Base-by-base conservation (phyloP, 257 asterid genomes). In the Perilla frutescens region DNA sequence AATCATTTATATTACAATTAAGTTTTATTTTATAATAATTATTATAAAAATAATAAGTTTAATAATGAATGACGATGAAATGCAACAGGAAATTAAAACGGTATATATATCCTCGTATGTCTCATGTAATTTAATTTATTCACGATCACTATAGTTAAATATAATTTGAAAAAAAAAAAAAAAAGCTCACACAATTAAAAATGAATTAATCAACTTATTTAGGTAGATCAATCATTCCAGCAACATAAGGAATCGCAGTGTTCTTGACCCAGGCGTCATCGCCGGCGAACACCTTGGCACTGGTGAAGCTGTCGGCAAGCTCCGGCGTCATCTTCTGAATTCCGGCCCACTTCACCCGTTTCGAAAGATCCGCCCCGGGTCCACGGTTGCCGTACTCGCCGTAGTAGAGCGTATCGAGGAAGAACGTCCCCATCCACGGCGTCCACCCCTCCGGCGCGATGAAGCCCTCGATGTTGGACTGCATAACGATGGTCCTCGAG, bases 311-410 rank as follows among this genome's bases (percentile, higher is more conserved):
- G 2, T 56, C 43, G 1, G 97, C 99, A 3, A 83, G 71, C 51
- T 80, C 70, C 9, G 90, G 88, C 13, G 91, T 83, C 0, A 81
- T 84, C 63, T 79, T 81, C 71, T 85, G 64, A 3, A 89, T 87
- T 1, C 97, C 98, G 73, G 68, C 80, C 98, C 98, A 93, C 11
- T 34, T 78, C 3, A 93, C 97, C 68, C 98, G 72, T 0, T 55
- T 9, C 1, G 74, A 60, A 0, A 67, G 39, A 54, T 79, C 63
- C 4, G 97, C 32, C 26, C 98, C 97, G 29, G 83, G 39, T 5
- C 98, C 98, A 0, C 65, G 81, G 76, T 93, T 92, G 41, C 82
- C 53, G 68, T 80, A 90, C 89, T 92, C 98, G 0, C 87, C 98
- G n/a, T 88, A 92, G 76, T 80, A 92, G 41, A 79, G 45, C 0